phyloP scores from a whole-genome alignment of 495 filamentous ascomycete species.

The Oidiodendron maius region DNA sequence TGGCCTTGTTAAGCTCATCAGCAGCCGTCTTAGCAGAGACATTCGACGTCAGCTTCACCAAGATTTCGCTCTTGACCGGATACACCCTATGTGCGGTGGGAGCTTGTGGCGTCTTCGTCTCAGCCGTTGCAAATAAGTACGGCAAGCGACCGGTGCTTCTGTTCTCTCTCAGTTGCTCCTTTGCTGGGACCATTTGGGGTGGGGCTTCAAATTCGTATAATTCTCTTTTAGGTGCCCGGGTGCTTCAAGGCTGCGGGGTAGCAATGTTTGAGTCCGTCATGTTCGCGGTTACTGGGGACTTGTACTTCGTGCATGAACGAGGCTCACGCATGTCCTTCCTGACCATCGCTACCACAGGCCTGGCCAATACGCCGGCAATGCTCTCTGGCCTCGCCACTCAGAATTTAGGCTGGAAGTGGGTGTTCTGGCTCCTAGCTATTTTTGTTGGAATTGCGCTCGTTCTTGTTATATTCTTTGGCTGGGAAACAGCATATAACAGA shows the following conservation, averaged over 20 bases:
- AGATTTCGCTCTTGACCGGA: conserved; percentile 6
- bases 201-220: conserved; percentile 20
- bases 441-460: conserved; percentile 39
- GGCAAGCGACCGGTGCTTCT: not conserved
- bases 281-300: conserved; percentile 87
- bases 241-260: conserved; percentile 80
- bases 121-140: not conserved
- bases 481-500: conserved; percentile 36
- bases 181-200: not conserved
- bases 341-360: conserved; percentile 75
- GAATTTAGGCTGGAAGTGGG: conserved; percentile 76
- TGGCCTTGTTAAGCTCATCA: conserved; percentile 26
- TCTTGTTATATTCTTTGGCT: conserved; percentile 38
- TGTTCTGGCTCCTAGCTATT: conserved; percentile 63
- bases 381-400: conserved; percentile 80
- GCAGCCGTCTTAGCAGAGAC: conserved; percentile 14
- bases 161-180: not conserved
- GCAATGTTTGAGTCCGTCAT: conserved; percentile 85
- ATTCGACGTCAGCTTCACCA: conserved; percentile 17
- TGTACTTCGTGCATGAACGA: conserved; percentile 89
- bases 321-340: conserved; percentile 90
- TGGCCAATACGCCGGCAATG: conserved; percentile 82
- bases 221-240: conserved; percentile 66
- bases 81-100: conserved; percentile 8
- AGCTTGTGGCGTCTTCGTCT: not conserved